Evolutionary conservation across 2,329 filamentous ascomycete species (phyloP).

Genomic region (Fusarium gaditjirri): DNA sequence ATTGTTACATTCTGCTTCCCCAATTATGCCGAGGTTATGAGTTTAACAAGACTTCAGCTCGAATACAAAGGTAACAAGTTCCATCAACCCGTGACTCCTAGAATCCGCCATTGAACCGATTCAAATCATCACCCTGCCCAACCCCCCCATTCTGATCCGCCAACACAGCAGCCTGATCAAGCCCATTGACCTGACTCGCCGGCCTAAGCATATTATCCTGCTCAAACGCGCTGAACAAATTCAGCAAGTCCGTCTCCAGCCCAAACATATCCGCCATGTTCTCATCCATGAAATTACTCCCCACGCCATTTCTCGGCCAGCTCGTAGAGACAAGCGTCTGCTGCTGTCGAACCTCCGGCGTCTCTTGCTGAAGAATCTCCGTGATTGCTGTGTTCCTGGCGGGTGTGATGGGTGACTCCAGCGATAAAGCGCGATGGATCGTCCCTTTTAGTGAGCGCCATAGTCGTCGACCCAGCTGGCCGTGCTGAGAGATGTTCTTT

Average conservation of each 20-base stretch:
- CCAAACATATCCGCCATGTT: slow-evolving; percentile 1
- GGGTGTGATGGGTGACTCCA: background rate
- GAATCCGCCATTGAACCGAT: background rate
- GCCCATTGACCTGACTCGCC: background rate
- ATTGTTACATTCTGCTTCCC: background rate
- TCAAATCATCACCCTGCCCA: background rate
- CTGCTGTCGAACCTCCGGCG: background rate
- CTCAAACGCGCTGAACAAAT: slow-evolving; percentile 15
- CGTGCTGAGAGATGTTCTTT: background rate
- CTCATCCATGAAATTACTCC: background rate
- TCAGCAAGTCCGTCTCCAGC: slow-evolving; percentile 5
- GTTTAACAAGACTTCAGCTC: too few relatives aligned
- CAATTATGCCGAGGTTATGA: too few relatives aligned
- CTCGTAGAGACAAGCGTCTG: background rate
- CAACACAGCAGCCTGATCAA: background rate
- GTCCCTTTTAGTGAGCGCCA: slow-evolving; percentile 9
- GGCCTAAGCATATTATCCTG: slow-evolving; percentile 2
- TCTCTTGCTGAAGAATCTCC: background rate
- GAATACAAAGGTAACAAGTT: too few relatives aligned
- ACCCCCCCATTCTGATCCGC: background rate
- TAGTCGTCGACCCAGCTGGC: background rate
- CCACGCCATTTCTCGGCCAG: background rate
- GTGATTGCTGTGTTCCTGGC: background rate
- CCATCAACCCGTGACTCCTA: background rate
- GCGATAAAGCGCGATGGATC: background rate